Conservation (phyloP, 768 basidiomycete genomes). For the Naganishia randhawae region DNA sequence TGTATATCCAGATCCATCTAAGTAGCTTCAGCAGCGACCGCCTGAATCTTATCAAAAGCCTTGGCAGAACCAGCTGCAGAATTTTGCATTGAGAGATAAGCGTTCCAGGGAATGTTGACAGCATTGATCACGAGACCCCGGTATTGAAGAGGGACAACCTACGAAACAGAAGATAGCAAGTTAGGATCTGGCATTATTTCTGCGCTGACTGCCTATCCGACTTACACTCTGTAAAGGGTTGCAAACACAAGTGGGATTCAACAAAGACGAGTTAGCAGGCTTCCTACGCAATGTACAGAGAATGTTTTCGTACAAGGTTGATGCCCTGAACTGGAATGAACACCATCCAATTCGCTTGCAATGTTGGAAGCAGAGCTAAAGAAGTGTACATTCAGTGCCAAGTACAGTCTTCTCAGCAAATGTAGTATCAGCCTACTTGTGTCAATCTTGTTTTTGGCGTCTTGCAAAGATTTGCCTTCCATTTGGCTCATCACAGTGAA, state of each 20-base stretch:
- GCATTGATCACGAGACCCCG: conserved; percentile 42
- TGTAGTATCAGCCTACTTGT: conserved; percentile 33
- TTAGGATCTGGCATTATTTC: not conserved
- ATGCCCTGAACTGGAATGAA: conserved; percentile 46
- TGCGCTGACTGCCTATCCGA: not conserved
- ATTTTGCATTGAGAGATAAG: conserved; percentile 22
- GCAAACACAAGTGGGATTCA: not conserved
- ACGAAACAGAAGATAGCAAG: not conserved
- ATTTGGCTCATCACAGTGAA: conserved; percentile 74
- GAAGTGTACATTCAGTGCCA: not conserved
- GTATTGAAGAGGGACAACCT: conserved; percentile 47
- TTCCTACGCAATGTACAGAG: not conserved
- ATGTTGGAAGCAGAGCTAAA: conserved; percentile 40
- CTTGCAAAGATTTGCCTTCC: conserved; percentile 65
- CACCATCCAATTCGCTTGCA: conserved; percentile 43
- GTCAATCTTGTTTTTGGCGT: conserved; percentile 56
- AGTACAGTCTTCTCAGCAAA: not conserved
- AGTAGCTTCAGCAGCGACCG: not conserved
- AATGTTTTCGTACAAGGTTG: conserved; percentile 38
- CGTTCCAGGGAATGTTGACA: conserved; percentile 47
- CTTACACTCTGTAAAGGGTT: conserved; percentile 16
- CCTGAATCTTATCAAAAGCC: not conserved
- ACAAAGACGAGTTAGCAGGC: not conserved
- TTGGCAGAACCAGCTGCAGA: not conserved
- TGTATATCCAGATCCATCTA: not conserved